Evolutionary conservation across 2,329 filamentous ascomycete genomes (phyloP).

Genomic region (Daldinia eschscholtzii): DNA sequence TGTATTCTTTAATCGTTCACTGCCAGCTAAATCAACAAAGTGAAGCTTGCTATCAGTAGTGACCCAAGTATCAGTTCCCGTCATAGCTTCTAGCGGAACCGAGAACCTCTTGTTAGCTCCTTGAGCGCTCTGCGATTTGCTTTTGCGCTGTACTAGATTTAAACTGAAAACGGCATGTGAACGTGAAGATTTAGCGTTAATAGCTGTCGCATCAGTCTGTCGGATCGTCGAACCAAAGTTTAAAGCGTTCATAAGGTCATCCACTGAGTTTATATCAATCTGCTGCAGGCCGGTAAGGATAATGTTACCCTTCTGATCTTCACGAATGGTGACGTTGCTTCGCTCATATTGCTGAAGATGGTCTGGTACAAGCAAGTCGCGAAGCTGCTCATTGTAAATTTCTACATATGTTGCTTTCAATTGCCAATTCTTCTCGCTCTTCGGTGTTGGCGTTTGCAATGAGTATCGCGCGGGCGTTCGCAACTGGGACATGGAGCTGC

Average conservation of each 20-base stretch:
- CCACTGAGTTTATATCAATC: slow-evolving; percentile 88
- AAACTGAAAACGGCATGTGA: slow-evolving; percentile 98
- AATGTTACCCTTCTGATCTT: slow-evolving; percentile 95
- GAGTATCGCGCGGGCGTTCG: slow-evolving; percentile 85
- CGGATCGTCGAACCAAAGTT: slow-evolving; percentile 94
- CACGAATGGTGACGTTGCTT: slow-evolving; percentile 86
- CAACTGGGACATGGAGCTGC: slow-evolving; percentile 80
- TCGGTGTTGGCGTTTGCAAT: slow-evolving; percentile 60
- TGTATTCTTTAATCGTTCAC: slow-evolving; percentile 96
- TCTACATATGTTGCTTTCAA: slow-evolving; percentile 95
- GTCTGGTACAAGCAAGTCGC: slow-evolving; percentile 89
- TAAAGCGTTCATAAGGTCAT: slow-evolving; percentile 88
- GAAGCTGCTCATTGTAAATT: slow-evolving; percentile 97
- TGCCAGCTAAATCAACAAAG: slow-evolving; percentile 97
- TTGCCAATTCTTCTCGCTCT: slow-evolving; percentile 83
- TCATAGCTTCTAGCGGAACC: slow-evolving; percentile 84
- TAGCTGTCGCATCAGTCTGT: slow-evolving; percentile 95
- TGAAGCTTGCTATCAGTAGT: slow-evolving; percentile 98
- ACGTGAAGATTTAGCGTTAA: slow-evolving; percentile 97
- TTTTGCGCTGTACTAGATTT: slow-evolving; percentile 89
- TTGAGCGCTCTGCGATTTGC: slow-evolving; percentile 63
- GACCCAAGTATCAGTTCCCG: slow-evolving; percentile 75
- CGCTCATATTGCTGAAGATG: slow-evolving; percentile 77
- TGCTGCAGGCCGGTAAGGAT: slow-evolving; percentile 90
- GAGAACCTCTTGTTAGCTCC: slow-evolving; percentile 86